Base-by-base conservation (phyloP, 202 grass and related monocot genomes). In the Panicum virgatum region DNA sequence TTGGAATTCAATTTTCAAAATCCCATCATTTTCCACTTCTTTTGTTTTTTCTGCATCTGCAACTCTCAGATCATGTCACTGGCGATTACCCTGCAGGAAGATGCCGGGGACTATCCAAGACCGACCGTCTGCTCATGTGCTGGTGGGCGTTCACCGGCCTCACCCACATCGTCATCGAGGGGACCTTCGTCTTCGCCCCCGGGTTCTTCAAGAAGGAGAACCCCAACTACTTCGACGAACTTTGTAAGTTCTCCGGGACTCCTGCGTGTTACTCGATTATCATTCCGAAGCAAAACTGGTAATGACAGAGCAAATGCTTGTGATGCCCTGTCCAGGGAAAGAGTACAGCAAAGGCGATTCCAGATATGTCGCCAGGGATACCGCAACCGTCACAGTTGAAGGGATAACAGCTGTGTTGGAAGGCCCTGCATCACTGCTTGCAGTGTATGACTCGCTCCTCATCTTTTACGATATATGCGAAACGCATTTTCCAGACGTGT, bases 141-240 rank as follows among this genome's bases (percentile, higher is more conserved):
- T 95, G 95, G 92, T 94, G 92, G 92, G 90, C 82, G 9, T 98
- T 98, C 80, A 98, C 95, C 0, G 88, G 95, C 13, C 43, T 98
- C 6, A 98, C 95, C 8, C 95, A 95, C 79, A 88, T 94, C 1
- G 58, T 93, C 61, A 90, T 98, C 29, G 90, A 95, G 72, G 95
- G 92, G 2, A 73, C 90, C 16, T 98, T 95, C 20, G 90, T 84
- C 46, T 94, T 95, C 81, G 37, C 46, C n/a, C 90, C 90, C 0
- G 69, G 86, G 6, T 98, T 95, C 73, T 95, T 90, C 80, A 79
- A 42, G 64, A 82, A 86, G 62, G 76, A 83, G 20, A 95, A 65
- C 26, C 88, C 92, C 4, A 76, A 72, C 50, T 98, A 77, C 77
- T 80, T 98, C 76, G 92, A 91, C 53, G 90, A 98, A 95, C 85